Evolutionary conservation across 2,329 filamentous ascomycete species (phyloP), one percentile per base, ranked within the genome.

Genomic region (Penicillium sclerotigenum): DNA sequence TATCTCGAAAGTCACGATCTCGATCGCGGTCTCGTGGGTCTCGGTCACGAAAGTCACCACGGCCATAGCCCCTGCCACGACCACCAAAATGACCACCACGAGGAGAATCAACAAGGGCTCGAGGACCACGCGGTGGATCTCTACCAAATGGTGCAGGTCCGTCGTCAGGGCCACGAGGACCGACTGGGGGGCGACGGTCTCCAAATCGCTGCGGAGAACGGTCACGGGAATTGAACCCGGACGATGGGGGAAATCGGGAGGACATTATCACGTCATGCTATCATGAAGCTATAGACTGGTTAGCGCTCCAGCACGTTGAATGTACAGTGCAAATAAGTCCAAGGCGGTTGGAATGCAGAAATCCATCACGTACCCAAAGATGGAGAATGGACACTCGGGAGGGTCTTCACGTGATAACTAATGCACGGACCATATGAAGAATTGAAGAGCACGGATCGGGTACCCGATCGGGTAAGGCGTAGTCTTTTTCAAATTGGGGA

Each of bases 91-190:
- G 63, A 22, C 69, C 66, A 31, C 85, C 86, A 60, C 81, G 83
- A n/a, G 84, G 82, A 29, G 83, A 76, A 58, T 93, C 89, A 57
- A 88, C 82, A 55, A 91, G 77, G 4, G 89, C 90, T 72, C 92
- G 91, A 11, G 91, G 91, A 0, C 89, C 91, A 54, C 91, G 83
- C 3, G 91, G 91, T 2, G 89, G 87, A 60, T 95, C 90, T 62
- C 87, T 82, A 13, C 81, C 79, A 71, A 70, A 81, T 61, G 63
- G 80, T 69, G 64, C 85, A 62, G 86, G 80, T 63, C 81, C 73
- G 62, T 81, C 82, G 58, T 89, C 89, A n/a, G 79, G 76, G 28
- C 72, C 73, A 51, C 76, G 73, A 59, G 73, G 77, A 50, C 73
- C 73, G 49, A 75, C 73, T 33, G 82, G 79, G 48, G 87, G 84